Conservation (phyloP, 176 grass and related monocot species). For the Secale cereale region DNA sequence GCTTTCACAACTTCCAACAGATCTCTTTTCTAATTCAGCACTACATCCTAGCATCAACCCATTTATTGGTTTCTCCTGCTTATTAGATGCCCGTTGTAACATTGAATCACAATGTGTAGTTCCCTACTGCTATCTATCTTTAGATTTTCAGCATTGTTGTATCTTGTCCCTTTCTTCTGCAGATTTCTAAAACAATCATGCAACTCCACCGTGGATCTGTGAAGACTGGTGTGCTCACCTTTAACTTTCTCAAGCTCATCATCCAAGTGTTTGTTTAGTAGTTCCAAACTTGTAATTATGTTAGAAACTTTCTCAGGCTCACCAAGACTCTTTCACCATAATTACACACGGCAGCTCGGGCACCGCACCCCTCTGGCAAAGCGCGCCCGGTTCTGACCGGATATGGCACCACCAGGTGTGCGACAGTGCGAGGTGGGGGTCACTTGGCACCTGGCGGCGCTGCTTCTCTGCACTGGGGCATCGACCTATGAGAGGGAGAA, state of each 20-base stretch:
- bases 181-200: conserved; percentile 24
- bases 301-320: conserved; percentile 1
- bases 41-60: conserved; percentile 45
- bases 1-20: conserved; percentile 33
- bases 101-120: conserved; percentile 47
- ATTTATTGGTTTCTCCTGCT: conserved; percentile 70
- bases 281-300: conserved; percentile 38
- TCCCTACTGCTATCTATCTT: conserved; percentile 40
- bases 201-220: conserved; percentile 26
- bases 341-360: too few species aligned
- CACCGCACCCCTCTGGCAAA: too few species aligned
- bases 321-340: background rate
- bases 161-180: conserved; percentile 43
- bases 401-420: too few species aligned
- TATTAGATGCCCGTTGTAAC: conserved; percentile 52
- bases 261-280: conserved; percentile 43
- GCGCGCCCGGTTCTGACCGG: too few species aligned
- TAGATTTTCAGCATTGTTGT: conserved; percentile 41
- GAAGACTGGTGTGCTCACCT: conserved; percentile 25
- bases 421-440: too few species aligned
- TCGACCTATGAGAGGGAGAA: too few species aligned
- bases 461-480: too few species aligned
- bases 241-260: conserved; percentile 38
- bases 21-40: conserved; percentile 39
- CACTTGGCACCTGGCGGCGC: too few species aligned